These are phyloP conservation scores for Sporothrix sp. DNA, from an alignment of 2,329 filamentous ascomycete species.

Conservation along the genomic window DNA sequence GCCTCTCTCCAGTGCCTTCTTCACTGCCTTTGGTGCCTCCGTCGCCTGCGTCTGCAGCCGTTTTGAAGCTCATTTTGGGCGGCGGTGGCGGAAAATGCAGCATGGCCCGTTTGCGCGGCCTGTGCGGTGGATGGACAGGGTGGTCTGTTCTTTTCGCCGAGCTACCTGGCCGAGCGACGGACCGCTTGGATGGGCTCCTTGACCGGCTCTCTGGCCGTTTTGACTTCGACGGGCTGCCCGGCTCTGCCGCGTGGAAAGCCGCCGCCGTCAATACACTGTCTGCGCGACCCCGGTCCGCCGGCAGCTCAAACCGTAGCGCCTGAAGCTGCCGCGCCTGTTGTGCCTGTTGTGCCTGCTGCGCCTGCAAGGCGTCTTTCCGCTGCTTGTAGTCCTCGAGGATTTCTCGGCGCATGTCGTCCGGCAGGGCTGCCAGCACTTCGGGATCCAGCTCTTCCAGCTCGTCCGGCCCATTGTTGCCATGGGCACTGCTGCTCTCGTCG, in stretches of 20 bases:
- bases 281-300: constrained; percentile 20
- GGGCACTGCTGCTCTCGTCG: constrained; percentile 15
- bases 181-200: too few species aligned
- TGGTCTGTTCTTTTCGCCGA: not conserved
- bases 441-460: constrained; percentile 48
- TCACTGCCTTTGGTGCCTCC: not conserved
- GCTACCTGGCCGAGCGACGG: too few species aligned
- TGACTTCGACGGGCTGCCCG: too few species aligned
- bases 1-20: constrained; percentile 5
- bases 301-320: constrained; percentile 40
- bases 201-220: too few species aligned
- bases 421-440: constrained; percentile 72
- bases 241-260: constrained; percentile 17
- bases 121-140: not conserved
- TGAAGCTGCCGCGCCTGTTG: constrained; percentile 25
- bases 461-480: constrained; percentile 22
- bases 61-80: constrained; percentile 37
- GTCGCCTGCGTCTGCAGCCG: constrained; percentile 26
- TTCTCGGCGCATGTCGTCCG: constrained; percentile 69
- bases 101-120: constrained; percentile 23
- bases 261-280: constrained; percentile 16
- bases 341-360: constrained; percentile 6
- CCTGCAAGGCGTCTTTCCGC: constrained; percentile 19
- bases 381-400: constrained; percentile 65
- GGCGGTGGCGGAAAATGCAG: constrained; percentile 40